Evolutionary conservation across 2,329 filamentous ascomycete genomes (phyloP), one percentile per base, ranked within the genome.

Genomic region (Neonectria faginata): DNA sequence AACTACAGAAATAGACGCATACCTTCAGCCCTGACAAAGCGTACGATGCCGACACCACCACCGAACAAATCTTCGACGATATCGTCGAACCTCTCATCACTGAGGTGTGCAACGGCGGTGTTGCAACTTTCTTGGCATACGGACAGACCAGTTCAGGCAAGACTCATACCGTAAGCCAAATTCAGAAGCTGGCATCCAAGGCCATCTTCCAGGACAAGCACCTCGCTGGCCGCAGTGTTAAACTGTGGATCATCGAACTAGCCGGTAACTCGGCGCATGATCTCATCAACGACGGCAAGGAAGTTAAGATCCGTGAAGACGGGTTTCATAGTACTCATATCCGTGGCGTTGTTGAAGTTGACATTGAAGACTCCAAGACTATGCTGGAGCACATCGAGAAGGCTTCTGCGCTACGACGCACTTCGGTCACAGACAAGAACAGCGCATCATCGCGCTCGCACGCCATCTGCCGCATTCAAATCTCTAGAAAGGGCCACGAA

Each of bases 81-180:
- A 68, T 82, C 1, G 77, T 84, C 4, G 66, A 76, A 29, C 76
- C 79, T 9, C 75, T 85, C 12, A 76, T 85, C 12, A 78, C 81
- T 0, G 83, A 78, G 76, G 80, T 79, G 0, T 83, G 81, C 80
- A 68, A 76, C n/a, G 84, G 84, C 12, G 81, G 83, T 16, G 77
- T 84, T 20, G 79, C 79, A 14, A 85, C 83, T 16, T 70, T 85
- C 33, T 83, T 84, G 45, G 81, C 81, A 31, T 83, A 84, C 48
- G 82, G 83, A 10, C 83, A 84, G 66, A 84, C 83, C 0, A 81
- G 82, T 6, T 84, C 83, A 1, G 83, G 83, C 11, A 84, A 84
- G 71, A 84, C 82, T 0, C 80, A 75, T 61, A 84, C 81, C 1
- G 75, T 85, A 57, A 81, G 76, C 57, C 74, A 74, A 2, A 71